Percentiles rank a stretch among this genome's conserved stretches.
Conservation (phyloP, 2,329 filamentous ascomycete genomes). For the Passalora sequoiae region DNA sequence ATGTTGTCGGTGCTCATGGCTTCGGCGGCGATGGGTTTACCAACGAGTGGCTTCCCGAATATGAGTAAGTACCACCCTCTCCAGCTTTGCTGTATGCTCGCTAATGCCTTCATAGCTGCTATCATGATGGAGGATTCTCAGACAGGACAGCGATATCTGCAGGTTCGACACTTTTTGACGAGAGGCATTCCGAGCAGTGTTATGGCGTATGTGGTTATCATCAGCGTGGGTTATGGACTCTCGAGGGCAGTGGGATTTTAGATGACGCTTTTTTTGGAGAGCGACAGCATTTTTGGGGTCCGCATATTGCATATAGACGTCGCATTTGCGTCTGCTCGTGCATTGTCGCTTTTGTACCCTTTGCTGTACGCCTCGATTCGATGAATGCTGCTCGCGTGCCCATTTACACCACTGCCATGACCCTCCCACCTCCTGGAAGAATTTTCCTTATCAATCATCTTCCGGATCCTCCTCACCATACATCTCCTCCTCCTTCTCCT, state of each 20-base stretch:
- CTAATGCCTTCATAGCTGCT: slow-evolving; percentile 57
- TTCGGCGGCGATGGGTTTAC: slow-evolving; percentile 92
- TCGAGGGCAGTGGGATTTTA: slow-evolving; percentile 72
- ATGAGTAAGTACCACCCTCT: slow-evolving; percentile 72
- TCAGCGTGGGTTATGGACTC: slow-evolving; percentile 84
- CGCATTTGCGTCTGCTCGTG: no score
- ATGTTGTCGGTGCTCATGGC: slow-evolving; percentile 97
- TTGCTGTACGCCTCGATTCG: no score
- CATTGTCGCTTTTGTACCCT: no score
- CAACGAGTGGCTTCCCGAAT: slow-evolving; percentile 94
- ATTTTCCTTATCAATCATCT: no score
- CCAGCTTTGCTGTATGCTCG: background rate
- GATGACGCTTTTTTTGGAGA: no score
- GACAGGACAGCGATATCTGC: slow-evolving; percentile 84
- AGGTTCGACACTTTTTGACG: slow-evolving; percentile 90
- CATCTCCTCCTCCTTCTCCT: slow-evolving; percentile 57
- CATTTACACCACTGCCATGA: slow-evolving; percentile 5
- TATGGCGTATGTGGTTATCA: slow-evolving; percentile 72
- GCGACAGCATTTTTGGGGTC: no score
- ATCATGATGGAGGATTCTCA: slow-evolving; percentile 98
- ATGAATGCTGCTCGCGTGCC: no score
- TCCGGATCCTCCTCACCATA: slow-evolving; percentile 78
- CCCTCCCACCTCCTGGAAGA: no score
- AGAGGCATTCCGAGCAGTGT: slow-evolving; percentile 85
- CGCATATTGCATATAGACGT: no score